These are phyloP conservation scores for Canna indica DNA, from an alignment of 176 grass and related monocot genomes.

Conservation along the genomic window DNA sequence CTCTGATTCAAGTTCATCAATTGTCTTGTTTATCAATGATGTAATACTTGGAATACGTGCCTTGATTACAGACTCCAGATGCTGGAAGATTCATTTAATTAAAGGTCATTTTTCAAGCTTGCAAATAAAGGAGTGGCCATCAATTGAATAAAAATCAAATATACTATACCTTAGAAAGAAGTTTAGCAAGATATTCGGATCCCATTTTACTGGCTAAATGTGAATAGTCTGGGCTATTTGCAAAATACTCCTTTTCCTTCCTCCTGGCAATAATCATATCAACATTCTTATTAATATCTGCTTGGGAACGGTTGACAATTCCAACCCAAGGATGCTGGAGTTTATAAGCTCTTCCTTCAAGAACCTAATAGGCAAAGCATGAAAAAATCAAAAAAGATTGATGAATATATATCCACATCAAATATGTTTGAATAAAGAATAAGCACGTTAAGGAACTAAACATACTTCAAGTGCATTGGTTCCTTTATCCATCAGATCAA, in stretches of 20 bases:
- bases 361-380: constrained; percentile 37
- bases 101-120: neutral
- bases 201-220: constrained; percentile 82
- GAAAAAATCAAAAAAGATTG: neutral
- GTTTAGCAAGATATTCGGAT: constrained; percentile 83
- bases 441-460: constrained; percentile 13
- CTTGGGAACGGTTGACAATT: constrained; percentile 87
- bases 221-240: constrained; percentile 66
- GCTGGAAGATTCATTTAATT: constrained; percentile 27
- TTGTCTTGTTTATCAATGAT: constrained; percentile 84
- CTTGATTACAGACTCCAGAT: constrained; percentile 79
- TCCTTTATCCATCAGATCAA: constrained; percentile 89
- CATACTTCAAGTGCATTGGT: constrained; percentile 74
- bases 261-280: constrained; percentile 72
- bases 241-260: constrained; percentile 77
- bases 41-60: constrained; percentile 78
- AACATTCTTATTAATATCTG: constrained; percentile 76
- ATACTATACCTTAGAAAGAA: constrained; percentile 57
- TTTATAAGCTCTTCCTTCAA: constrained; percentile 77
- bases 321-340: constrained; percentile 85
- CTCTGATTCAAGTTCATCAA: constrained; percentile 93
- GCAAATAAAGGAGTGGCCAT: neutral
- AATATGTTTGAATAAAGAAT: neutral
- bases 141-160: constrained; percentile 3
- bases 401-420: neutral